Evolutionary conservation across 306 rosid species (phyloP).

Genomic region (Corylus americana): DNA sequence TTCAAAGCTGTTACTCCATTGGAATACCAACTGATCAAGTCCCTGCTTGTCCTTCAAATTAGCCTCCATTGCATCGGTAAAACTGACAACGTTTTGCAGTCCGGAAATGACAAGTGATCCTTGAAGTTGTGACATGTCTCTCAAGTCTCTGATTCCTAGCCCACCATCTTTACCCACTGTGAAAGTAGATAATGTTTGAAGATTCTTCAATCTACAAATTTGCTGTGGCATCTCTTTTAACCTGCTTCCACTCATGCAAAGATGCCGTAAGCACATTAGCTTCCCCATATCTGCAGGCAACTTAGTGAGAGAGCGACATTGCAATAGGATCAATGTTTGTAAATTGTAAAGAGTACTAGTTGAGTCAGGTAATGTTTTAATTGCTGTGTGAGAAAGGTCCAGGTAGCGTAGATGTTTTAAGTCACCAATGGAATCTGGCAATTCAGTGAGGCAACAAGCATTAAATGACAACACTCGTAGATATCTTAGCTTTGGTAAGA

Average conservation of each 20-base stretch:
- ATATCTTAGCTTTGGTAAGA: slow-evolving; percentile 27
- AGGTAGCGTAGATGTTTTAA: slow-evolving; percentile 35
- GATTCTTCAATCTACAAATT: slow-evolving; percentile 33
- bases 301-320: slow-evolving; percentile 30
- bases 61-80: slow-evolving; percentile 36
- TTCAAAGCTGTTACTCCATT: slow-evolving; percentile 23
- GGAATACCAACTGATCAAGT: slow-evolving; percentile 25
- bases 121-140: slow-evolving; percentile 23
- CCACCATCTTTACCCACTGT: slow-evolving; percentile 25
- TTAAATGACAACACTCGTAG: slow-evolving; percentile 34
- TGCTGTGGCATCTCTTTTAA: slow-evolving; percentile 35
- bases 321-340: slow-evolving; percentile 30
- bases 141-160: slow-evolving; percentile 27
- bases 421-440: slow-evolving; percentile 31
- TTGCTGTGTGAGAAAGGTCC: slow-evolving; percentile 36
- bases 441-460: slow-evolving; percentile 30
- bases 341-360: slow-evolving; percentile 29
- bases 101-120: slow-evolving; percentile 32
- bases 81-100: slow-evolving; percentile 30
- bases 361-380: slow-evolving; percentile 30
- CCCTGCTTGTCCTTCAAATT: slow-evolving; percentile 33
- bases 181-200: slow-evolving; percentile 29
- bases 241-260: slow-evolving; percentile 28
- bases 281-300: slow-evolving; percentile 31
- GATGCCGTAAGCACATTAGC: slow-evolving; percentile 23